Base-by-base conservation (phyloP, 2,329 filamentous ascomycete genomes). In the Xylariomycetidae sp. region DNA sequence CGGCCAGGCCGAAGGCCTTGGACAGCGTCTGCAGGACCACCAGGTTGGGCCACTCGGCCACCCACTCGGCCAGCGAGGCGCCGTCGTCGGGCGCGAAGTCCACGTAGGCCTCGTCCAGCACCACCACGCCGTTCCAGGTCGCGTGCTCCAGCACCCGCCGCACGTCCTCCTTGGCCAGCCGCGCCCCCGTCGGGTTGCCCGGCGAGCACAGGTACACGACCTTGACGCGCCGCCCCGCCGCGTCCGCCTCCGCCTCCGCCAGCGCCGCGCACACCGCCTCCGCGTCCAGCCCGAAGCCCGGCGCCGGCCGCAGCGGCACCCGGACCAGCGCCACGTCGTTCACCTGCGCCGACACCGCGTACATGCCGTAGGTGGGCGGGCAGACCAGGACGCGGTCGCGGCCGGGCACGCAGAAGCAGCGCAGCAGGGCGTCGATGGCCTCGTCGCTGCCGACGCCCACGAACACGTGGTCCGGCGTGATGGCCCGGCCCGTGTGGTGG, bases 11-110 rank as follows among this genome's bases (percentile, higher is more conserved):
- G 54, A 98, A 98, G 0, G 88, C 92, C 61, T 98, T 98, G 52
- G 85, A 94, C n/a, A 96, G 72, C 1, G 92, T 98, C 68, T 98
- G 92, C 85, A 96, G 87, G 37, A 98, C 89, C 13, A 95, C 88
- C 17, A 98, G 70, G 60, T 98, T 98, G 31, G 90, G 89, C 77
- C 85, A 93, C 53, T 95, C 88, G 22, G 75, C 70, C 1, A 94
- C 89, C 82, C 86, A 94, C 61, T 94, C 85, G 17, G 92, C 90
- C 17, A 96, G 72, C 46, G 85, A 93, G 25, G 85, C 72, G 17
- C 76, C 79, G 12, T 83, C 79, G 12, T 83, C 79, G 5, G 79
- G 78, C 6, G 89, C 82, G 54, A 96, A 98, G 63, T 98, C 92
- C 50, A 98, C 58, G 63, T 98, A 98, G 13, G 92, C 92, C 64